These are phyloP conservation scores for Paramecium caudatum DNA, from an alignment of 73 alveolate species.

Conservation along the genomic window DNA sequence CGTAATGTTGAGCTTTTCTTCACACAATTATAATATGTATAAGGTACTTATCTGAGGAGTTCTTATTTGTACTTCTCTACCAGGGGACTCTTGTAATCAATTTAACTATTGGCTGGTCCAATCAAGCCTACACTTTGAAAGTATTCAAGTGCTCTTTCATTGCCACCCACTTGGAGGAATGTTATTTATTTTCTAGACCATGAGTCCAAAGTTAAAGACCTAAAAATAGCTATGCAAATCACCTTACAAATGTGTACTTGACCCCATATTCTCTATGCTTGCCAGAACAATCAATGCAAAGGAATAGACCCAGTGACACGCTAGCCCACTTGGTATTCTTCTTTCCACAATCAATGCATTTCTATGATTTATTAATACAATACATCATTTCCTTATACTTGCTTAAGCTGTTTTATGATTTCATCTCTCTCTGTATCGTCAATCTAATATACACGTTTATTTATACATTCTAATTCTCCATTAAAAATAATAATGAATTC, in stretches of 20 bases:
- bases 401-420: slow-evolving; percentile 14
- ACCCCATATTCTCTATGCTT: slow-evolving; percentile 87
- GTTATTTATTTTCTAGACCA: slow-evolving; percentile 65
- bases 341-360: slow-evolving; percentile 60
- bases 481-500: no score
- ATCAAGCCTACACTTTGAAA: slow-evolving; percentile 57
- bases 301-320: slow-evolving; percentile 85
- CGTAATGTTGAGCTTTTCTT: slow-evolving; percentile 14
- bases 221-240: not conserved
- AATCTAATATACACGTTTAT: not conserved
- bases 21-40: slow-evolving; percentile 13
- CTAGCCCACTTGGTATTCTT: slow-evolving; percentile 86
- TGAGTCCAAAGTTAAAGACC: slow-evolving; percentile 65
- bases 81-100: slow-evolving; percentile 57
- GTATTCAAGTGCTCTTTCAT: slow-evolving; percentile 56
- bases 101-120: slow-evolving; percentile 41
- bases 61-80: slow-evolving; percentile 44
- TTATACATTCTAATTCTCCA: slow-evolving; percentile 31
- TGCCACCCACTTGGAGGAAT: slow-evolving; percentile 45
- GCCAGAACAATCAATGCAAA: slow-evolving; percentile 93
- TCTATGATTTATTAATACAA: not conserved
- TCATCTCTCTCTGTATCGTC: slow-evolving; percentile 56
- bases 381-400: slow-evolving; percentile 50
- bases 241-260: slow-evolving; percentile 56
- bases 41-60: slow-evolving; percentile 38